phyloP scores from a whole-genome alignment of 495 filamentous ascomycete genomes.

The Ramalina peruviana region DNA sequence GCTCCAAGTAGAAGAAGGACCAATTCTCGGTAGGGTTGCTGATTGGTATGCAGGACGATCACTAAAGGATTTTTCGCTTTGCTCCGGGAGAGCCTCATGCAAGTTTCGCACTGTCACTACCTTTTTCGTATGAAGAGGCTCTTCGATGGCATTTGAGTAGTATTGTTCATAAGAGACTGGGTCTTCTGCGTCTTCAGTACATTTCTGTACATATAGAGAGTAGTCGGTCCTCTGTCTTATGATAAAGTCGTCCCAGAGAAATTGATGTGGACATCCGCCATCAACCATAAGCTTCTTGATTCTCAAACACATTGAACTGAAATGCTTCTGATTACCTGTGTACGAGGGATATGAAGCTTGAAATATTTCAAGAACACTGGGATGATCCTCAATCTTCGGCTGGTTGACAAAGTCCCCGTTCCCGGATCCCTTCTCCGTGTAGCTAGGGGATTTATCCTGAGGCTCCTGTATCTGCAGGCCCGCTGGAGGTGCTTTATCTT shows the following conservation, averaged over 20 bases:
- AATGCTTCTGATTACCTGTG: slow-evolving; percentile 35
- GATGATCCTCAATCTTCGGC: neutral
- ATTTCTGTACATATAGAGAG: slow-evolving; percentile 20
- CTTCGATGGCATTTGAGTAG: slow-evolving; percentile 11
- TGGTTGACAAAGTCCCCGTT: no score
- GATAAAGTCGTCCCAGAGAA: slow-evolving; percentile 58
- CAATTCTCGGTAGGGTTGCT: no score
- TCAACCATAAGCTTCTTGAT: slow-evolving; percentile 33
- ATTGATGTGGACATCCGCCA: slow-evolving; percentile 30
- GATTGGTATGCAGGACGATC: no score
- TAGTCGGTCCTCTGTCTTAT: slow-evolving; percentile 31
- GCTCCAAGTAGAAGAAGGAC: no score
- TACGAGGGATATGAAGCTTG: slow-evolving; percentile 43
- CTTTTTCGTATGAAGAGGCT: slow-evolving; percentile 6
- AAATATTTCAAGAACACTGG: slow-evolving; percentile 35
- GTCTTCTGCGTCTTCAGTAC: slow-evolving; percentile 14
- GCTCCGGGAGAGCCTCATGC: slow-evolving; percentile 1
- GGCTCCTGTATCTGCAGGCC: no score
- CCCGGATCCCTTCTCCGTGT: no score
- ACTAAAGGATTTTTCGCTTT: no score
- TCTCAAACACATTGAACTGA: slow-evolving; percentile 38
- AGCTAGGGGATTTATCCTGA: no score
- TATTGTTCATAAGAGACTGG: slow-evolving; percentile 13
- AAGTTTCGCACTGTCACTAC: slow-evolving; percentile 9
- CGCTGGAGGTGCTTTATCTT: no score